Conservation (phyloP, 306 rosid genomes). For the Acacia confusa region DNA sequence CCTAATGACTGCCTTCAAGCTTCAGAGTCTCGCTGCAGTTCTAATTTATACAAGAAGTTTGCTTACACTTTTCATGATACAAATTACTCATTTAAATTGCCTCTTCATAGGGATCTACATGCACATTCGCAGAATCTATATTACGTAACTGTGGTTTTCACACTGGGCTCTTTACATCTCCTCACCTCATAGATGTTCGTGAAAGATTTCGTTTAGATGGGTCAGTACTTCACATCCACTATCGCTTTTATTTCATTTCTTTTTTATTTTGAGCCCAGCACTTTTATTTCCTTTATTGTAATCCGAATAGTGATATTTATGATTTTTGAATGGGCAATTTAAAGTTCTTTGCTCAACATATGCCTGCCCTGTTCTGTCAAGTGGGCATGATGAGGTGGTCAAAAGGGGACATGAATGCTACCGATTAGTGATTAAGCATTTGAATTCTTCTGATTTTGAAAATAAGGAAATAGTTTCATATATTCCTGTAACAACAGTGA, state of each 20-base stretch:
- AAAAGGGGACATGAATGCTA: neutral
- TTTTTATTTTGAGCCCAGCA: neutral
- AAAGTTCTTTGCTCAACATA: neutral
- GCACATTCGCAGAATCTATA: conserved; percentile 89
- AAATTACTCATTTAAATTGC: conserved; percentile 33
- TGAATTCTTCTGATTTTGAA: conserved; percentile 13
- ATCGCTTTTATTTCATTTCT: neutral
- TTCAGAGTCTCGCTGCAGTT: neutral
- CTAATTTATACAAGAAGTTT: neutral
- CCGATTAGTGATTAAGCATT: neutral
- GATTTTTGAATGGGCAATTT: conserved; percentile 7
- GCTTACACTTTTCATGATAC: conserved; percentile 17
- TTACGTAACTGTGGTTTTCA: conserved; percentile 82
- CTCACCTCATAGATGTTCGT: conserved; percentile 92
- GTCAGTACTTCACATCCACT: conserved; percentile 51
- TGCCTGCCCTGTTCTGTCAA: conserved; percentile 4
- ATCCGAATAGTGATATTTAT: conserved; percentile 9
- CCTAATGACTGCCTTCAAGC: neutral
- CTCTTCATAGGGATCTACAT: conserved; percentile 81
- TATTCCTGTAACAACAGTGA: neutral
- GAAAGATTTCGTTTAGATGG: conserved; percentile 93
- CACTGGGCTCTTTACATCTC: conserved; percentile 95
- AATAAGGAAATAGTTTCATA: neutral
- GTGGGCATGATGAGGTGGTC: neutral
- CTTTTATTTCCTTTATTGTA: conserved; percentile 15